phyloP scores from a whole-genome alignment of 345 rosid genomes.

The Garcia nutans region DNA sequence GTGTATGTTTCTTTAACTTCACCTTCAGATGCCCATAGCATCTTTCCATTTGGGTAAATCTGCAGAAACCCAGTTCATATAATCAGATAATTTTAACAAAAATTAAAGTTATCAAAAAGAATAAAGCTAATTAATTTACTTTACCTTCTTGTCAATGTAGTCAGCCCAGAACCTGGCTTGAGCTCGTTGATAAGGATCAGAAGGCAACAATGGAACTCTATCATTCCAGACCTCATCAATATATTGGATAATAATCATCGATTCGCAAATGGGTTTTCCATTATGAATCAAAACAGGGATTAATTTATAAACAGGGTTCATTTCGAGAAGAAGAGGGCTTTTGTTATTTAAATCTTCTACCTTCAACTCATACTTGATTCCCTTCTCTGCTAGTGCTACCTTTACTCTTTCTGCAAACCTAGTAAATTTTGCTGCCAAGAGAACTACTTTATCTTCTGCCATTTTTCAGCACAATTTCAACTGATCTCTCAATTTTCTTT shows the following conservation, averaged over 20 bases:
- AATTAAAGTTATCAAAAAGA: too few relatives aligned
- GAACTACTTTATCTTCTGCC: slow-evolving; percentile 7
- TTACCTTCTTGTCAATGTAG: slow-evolving; percentile 7
- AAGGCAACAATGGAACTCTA: slow-evolving; percentile 9
- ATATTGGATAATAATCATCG: slow-evolving; percentile 16
- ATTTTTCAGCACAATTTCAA: neutral
- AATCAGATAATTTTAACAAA: neutral
- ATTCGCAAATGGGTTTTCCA: slow-evolving; percentile 20
- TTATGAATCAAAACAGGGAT: too few relatives aligned
- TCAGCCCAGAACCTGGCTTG: slow-evolving; percentile 28
- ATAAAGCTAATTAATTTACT: too few relatives aligned
- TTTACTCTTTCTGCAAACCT: slow-evolving; percentile 17
- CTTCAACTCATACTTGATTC: slow-evolving; percentile 6
- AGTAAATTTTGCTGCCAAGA: neutral
- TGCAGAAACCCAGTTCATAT: slow-evolving; percentile 10
- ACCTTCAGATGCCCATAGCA: slow-evolving; percentile 12
- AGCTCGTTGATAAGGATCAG: slow-evolving; percentile 15
- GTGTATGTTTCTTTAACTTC: neutral
- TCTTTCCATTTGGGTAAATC: slow-evolving; percentile 2
- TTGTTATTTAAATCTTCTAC: slow-evolving; percentile 20
- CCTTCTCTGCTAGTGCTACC: slow-evolving; percentile 20
- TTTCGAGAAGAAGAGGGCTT: slow-evolving; percentile 1
- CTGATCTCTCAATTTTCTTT: too few relatives aligned
- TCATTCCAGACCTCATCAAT: slow-evolving; percentile 18
- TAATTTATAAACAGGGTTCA: slow-evolving; percentile 13